Evolutionary conservation across 2,329 filamentous ascomycete genomes (phyloP).

Genomic region (Tolypocladium tundrense): DNA sequence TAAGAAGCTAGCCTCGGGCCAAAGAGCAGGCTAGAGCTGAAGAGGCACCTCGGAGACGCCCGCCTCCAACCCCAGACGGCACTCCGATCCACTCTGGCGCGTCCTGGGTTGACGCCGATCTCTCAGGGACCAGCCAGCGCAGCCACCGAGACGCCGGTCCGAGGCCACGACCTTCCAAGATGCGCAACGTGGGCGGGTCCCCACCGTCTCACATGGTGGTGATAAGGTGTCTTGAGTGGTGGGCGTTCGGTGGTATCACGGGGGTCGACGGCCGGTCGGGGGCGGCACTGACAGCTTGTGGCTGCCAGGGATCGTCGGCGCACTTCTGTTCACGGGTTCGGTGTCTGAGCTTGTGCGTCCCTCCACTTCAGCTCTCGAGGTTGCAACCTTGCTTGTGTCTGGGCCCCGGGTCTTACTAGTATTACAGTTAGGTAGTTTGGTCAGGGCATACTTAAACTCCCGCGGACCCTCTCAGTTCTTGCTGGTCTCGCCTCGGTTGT

Average conservation of each 20-base stretch:
- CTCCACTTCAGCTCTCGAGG: neutral
- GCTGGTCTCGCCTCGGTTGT: neutral
- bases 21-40: neutral
- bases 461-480: neutral
- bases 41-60: neutral
- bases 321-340: neutral
- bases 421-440: neutral
- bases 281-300: neutral
- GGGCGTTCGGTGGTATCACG: neutral
- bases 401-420: neutral
- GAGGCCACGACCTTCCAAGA: constrained; percentile 3
- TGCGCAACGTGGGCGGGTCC: constrained; percentile 2
- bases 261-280: neutral
- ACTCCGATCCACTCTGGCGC: neutral
- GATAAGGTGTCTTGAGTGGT: constrained; percentile 1
- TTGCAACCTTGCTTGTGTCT: neutral
- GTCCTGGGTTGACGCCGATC: neutral
- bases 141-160: neutral
- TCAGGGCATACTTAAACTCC: neutral
- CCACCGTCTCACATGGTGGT: constrained; percentile 2
- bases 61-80: neutral
- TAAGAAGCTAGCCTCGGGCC: neutral
- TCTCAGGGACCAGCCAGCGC: neutral
- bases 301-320: neutral
- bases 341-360: neutral